Conservation (phyloP, 129 eudicot genomes). For the Saposhnikovia divaricata region DNA sequence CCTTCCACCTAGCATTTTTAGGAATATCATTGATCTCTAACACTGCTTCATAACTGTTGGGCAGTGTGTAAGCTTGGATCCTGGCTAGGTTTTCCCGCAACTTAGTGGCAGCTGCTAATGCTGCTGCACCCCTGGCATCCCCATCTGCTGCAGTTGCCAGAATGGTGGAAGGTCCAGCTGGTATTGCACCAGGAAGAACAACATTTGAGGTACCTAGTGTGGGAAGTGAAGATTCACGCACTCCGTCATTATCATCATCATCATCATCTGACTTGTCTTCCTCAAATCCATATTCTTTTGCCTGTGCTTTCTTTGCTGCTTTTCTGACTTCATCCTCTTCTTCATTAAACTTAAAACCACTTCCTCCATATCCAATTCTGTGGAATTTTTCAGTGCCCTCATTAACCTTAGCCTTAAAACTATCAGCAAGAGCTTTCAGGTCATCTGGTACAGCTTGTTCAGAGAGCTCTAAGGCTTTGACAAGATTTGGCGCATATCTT, state of each 20-base stretch:
- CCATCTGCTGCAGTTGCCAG: constrained; percentile 22
- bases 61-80: constrained; percentile 72
- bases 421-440: constrained; percentile 27
- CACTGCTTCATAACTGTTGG: constrained; percentile 82
- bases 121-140: constrained; percentile 67
- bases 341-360: constrained; percentile 30
- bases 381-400: constrained; percentile 25
- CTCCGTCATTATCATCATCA: constrained; percentile 81
- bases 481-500: constrained; percentile 27
- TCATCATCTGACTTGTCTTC: constrained; percentile 61
- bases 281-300: constrained; percentile 78
- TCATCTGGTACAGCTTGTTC: constrained; percentile 29
- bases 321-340: constrained; percentile 46
- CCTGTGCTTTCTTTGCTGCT: constrained; percentile 91
- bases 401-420: constrained; percentile 28
- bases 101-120: constrained; percentile 73
- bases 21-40: constrained; percentile 85
- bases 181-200: constrained; percentile 16
- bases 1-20: constrained; percentile 92
- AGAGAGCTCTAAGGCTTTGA: constrained; percentile 29
- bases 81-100: constrained; percentile 70
- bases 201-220: constrained; percentile 18
- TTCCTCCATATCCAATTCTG: constrained; percentile 33
- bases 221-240: constrained; percentile 28
- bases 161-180: constrained; percentile 17